Conservation (phyloP, 2,329 filamentous ascomycete genomes). For the Clonostachys rosea region DNA sequence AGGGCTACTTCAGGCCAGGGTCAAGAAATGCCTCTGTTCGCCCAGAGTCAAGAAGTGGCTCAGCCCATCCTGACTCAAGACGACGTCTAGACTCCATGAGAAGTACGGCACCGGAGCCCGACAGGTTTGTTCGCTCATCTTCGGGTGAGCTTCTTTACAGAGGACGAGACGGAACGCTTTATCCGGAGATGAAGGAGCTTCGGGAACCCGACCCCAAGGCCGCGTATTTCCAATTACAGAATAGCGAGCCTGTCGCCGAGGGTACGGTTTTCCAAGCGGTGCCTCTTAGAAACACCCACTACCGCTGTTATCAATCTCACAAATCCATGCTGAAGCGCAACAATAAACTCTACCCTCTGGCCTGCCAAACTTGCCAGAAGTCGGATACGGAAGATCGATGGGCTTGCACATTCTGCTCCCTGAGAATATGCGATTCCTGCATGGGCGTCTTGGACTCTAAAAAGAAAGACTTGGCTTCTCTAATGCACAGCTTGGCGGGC, state of each 20-base stretch:
- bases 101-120: constrained; percentile 9
- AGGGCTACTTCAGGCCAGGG: background rate
- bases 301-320: constrained; percentile 43
- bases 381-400: constrained; percentile 38
- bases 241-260: constrained; percentile 15
- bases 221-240: constrained; percentile 28
- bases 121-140: constrained; percentile 24
- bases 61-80: constrained; percentile 2
- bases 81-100: background rate
- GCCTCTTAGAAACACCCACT: constrained; percentile 37
- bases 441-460: constrained; percentile 31
- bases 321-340: constrained; percentile 38
- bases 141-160: constrained; percentile 25
- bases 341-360: constrained; percentile 44
- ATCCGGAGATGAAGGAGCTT: constrained; percentile 31
- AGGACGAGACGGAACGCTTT: constrained; percentile 31
- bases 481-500: constrained; percentile 23
- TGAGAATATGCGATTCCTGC: constrained; percentile 48
- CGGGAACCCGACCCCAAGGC: constrained; percentile 26
- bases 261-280: constrained; percentile 33
- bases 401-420: constrained; percentile 43
- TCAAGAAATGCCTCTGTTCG: too few species aligned
- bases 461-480: constrained; percentile 33
- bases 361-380: constrained; percentile 47
- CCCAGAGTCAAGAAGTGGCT: constrained; percentile 2